A percentile compares a stretch with the other conserved stretches of the same genome.
phyloP scores from a whole-genome alignment of 192 early-diverging fungal genomes.

The Umbelopsis ramanniana region DNA sequence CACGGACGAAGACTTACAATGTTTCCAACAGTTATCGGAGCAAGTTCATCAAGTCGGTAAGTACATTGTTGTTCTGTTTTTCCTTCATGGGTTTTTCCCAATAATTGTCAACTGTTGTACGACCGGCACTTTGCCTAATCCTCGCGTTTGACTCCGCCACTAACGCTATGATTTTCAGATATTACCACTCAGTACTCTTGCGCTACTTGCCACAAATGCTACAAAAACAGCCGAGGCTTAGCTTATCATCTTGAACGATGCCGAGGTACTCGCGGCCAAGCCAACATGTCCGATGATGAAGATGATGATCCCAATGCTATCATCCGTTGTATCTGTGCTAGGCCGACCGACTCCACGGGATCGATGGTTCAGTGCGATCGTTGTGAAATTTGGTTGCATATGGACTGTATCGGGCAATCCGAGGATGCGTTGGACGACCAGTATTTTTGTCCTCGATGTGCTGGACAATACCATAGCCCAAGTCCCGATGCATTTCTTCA shows the following conservation, averaged over 20 bases:
- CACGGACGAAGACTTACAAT: conserved; percentile 11
- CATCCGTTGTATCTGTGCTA: conserved; percentile 56
- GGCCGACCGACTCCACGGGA: conserved; percentile 48
- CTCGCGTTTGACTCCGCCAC: neutral
- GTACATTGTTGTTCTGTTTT: neutral
- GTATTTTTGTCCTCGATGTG: conserved; percentile 63
- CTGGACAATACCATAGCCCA: conserved; percentile 32
- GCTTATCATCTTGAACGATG: conserved; percentile 51
- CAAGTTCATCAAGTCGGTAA: conserved; percentile 23
- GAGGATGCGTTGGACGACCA: conserved; percentile 58
- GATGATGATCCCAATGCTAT: conserved; percentile 36
- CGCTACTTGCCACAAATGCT: conserved; percentile 65
- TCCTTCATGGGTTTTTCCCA: too few species aligned
- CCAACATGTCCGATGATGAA: conserved; percentile 1
- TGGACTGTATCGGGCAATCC: conserved; percentile 65
- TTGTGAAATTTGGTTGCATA: conserved; percentile 73
- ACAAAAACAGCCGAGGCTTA: conserved; percentile 64
- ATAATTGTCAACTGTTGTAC: conserved; percentile 4
- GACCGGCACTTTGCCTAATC: conserved; percentile 20
- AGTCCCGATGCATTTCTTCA: neutral
- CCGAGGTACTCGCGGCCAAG: neutral
- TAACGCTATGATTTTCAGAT: neutral
- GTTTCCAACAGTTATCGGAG: conserved; percentile 17
- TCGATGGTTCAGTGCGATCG: conserved; percentile 79
- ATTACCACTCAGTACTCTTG: conserved; percentile 43